phyloP scores from a whole-genome alignment of 805 yeast species.

The Candida verbasci region DNA sequence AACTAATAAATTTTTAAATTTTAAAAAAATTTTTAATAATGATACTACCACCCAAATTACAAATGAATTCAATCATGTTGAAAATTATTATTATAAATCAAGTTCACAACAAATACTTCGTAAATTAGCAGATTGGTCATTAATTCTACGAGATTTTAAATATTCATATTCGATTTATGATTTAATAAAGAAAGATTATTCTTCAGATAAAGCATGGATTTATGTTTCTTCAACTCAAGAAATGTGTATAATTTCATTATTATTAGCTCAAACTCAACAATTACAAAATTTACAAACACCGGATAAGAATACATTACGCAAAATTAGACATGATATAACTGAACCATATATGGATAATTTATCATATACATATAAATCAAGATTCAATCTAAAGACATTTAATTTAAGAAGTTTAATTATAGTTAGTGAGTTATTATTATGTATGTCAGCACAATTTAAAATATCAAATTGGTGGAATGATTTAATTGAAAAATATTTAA shows the following conservation, averaged over 20 bases:
- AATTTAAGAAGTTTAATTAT: slow-evolving; percentile 65
- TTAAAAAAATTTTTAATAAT: slow-evolving; percentile 48
- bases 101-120: slow-evolving; percentile 72
- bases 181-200: slow-evolving; percentile 69
- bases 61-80: slow-evolving; percentile 40
- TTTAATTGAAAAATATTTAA: slow-evolving; percentile 37
- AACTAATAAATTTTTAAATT: slow-evolving; percentile 69
- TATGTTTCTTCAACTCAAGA: slow-evolving; percentile 84
- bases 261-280: slow-evolving; percentile 53
- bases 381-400: slow-evolving; percentile 65
- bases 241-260: slow-evolving; percentile 70
- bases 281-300: slow-evolving; percentile 16
- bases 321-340: slow-evolving; percentile 49
- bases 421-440: slow-evolving; percentile 65
- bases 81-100: slow-evolving; percentile 56
- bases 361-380: slow-evolving; percentile 67
- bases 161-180: slow-evolving; percentile 84
- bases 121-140: slow-evolving; percentile 86
- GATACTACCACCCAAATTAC: slow-evolving; percentile 9
- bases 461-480: slow-evolving; percentile 45
- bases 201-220: slow-evolving; percentile 74
- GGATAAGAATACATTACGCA: slow-evolving; percentile 38
- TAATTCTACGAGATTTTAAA: slow-evolving; percentile 86
- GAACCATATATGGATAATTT: slow-evolving; percentile 67
- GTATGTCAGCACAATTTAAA: slow-evolving; percentile 38